Evolutionary conservation across 2,329 filamentous ascomycete genomes (phyloP).

Genomic region (Colletotrichum orbiculare): DNA sequence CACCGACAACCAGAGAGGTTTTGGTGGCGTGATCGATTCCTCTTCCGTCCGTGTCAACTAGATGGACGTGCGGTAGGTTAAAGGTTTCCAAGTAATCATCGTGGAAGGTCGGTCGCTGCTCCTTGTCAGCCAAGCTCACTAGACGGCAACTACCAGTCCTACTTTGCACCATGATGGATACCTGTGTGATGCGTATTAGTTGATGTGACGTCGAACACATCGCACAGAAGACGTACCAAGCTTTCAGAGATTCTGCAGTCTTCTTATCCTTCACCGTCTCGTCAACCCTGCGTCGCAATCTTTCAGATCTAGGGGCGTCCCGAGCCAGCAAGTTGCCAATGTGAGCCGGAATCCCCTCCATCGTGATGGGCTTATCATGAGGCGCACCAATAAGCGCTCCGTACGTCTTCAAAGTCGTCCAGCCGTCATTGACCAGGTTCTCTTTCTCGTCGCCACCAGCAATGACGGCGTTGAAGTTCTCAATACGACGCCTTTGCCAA

Average conservation of each 20-base stretch:
- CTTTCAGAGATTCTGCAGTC: conserved; percentile 64
- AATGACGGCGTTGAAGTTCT: conserved; percentile 56
- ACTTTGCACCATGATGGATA: conserved; percentile 66
- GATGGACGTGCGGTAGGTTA: conserved; percentile 67
- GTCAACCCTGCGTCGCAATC: conserved; percentile 59
- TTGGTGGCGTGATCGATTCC: conserved; percentile 59
- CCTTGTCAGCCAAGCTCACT: too few relatives aligned
- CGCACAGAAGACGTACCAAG: conserved; percentile 59
- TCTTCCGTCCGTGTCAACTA: conserved; percentile 69
- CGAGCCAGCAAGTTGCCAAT: conserved; percentile 49
- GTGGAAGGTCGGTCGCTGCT: conserved; percentile 66
- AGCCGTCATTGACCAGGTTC: conserved; percentile 62
- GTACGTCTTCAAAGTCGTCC: conserved; percentile 54
- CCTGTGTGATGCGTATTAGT: too few relatives aligned
- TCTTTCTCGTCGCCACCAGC: conserved; percentile 44
- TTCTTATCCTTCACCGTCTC: conserved; percentile 61
- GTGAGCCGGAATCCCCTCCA: conserved; percentile 44
- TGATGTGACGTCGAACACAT: too few relatives aligned
- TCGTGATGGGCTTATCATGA: conserved; percentile 36
- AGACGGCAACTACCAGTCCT: too few relatives aligned
- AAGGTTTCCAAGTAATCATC: conserved; percentile 69
- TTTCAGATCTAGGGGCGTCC: conserved; percentile 56
- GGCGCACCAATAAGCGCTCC: conserved; percentile 48
- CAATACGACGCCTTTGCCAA: conserved; percentile 60
- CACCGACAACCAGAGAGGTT: conserved; percentile 59